Percentiles rank a stretch among this genome's conserved stretches.
Evolutionary conservation across 1,284 basidiomycete species (phyloP).

Genomic region (Irpex sp.): DNA sequence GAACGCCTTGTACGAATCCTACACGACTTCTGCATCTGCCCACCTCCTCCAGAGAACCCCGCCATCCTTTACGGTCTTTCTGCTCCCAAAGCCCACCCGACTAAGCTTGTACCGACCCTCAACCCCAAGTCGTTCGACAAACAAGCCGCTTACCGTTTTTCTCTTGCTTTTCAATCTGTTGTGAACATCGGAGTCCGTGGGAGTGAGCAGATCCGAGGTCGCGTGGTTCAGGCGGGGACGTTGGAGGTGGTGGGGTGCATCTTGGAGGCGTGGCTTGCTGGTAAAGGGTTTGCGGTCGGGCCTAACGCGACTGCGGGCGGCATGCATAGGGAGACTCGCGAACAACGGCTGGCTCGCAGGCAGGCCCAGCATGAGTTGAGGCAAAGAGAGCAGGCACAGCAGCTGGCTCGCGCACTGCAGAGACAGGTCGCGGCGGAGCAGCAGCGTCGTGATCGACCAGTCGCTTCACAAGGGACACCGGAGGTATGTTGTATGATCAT

Average conservation of each 20-base stretch:
- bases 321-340: constrained; percentile 65
- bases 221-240: constrained; percentile 95
- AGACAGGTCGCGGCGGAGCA: constrained; percentile 37
- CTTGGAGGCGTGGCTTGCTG: constrained; percentile 88
- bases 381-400: constrained; percentile 55
- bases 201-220: constrained; percentile 86
- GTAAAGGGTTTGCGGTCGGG: constrained; percentile 77
- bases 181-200: constrained; percentile 98
- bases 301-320: constrained; percentile 62
- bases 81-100: constrained; percentile 50
- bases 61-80: constrained; percentile 71
- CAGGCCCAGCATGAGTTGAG: constrained; percentile 49
- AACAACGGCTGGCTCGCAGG: constrained; percentile 61
- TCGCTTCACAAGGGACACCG: constrained; percentile 8
- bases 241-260: constrained; percentile 94
- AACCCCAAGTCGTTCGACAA: constrained; percentile 75
- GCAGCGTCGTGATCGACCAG: constrained; percentile 13
- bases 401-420: constrained; percentile 54
- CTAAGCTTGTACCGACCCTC: constrained; percentile 52
- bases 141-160: constrained; percentile 83
- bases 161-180: constrained; percentile 93
- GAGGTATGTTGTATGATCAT: constrained; percentile 19
- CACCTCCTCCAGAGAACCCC: constrained; percentile 73
- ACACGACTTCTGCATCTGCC: constrained; percentile 80
- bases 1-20: constrained; percentile 93